Evolutionary conservation across 129 eudicot species (phyloP).

Genomic region (Deinandra increscens): DNA sequence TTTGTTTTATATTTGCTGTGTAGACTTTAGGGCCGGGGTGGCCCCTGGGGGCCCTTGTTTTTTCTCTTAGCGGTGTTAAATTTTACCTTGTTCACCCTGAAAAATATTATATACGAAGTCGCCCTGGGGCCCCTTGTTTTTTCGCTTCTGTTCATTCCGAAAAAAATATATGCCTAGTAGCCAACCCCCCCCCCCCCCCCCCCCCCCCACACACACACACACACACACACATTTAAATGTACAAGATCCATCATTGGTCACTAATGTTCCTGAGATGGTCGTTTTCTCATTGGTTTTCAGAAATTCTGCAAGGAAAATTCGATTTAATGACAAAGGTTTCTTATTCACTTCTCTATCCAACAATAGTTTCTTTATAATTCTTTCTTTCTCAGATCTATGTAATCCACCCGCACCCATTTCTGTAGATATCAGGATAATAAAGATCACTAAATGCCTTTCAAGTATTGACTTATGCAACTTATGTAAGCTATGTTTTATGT

Average conservation of each 20-base stretch:
- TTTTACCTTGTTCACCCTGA: too few relatives aligned
- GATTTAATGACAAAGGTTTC: background rate
- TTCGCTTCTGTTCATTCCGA: too few relatives aligned
- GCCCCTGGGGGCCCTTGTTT: too few relatives aligned
- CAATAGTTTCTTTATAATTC: background rate
- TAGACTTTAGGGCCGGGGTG: background rate
- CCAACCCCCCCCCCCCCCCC: too few relatives aligned
- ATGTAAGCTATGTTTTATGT: background rate
- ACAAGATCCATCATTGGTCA: too few relatives aligned
- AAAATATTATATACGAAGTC: too few relatives aligned
- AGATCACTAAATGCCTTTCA: conserved; percentile 6
- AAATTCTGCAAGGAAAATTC: background rate
- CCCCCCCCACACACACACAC: too few relatives aligned
- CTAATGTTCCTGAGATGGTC: background rate
- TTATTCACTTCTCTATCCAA: background rate
- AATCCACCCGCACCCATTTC: background rate
- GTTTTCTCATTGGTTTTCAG: background rate
- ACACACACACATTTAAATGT: too few relatives aligned
- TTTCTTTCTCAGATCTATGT: background rate
- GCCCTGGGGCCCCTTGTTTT: too few relatives aligned
- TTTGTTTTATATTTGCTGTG: background rate
- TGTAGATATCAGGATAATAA: conserved; percentile 7
- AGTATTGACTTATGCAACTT: too few relatives aligned
- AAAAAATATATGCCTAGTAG: too few relatives aligned
- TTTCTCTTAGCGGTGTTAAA: too few relatives aligned